Conservation (phyloP, 768 basidiomycete species). For the Boletus tomentosulus region DNA sequence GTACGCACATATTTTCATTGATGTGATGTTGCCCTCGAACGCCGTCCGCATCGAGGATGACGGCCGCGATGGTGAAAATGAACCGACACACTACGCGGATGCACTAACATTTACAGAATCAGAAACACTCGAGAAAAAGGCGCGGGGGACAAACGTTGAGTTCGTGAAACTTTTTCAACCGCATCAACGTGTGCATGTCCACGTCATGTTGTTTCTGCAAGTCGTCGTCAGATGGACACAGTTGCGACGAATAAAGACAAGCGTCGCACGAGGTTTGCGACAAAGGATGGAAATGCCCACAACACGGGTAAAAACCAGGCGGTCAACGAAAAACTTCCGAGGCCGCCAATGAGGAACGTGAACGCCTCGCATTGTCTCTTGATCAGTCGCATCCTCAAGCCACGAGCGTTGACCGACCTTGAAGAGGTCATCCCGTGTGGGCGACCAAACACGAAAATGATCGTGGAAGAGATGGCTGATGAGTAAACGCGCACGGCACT, state of each 20-base stretch:
- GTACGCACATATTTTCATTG: constrained; percentile 53
- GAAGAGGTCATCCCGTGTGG: constrained; percentile 47
- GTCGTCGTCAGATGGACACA: too few species aligned
- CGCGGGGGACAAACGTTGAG: constrained; percentile 56
- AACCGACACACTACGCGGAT: constrained; percentile 73
- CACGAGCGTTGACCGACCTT: constrained; percentile 40
- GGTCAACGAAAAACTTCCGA: constrained; percentile 67
- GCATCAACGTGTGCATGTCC: constrained; percentile 60
- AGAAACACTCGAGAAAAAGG: not conserved
- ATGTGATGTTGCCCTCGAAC: constrained; percentile 55
- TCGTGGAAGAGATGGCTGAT: not conserved
- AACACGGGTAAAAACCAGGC: constrained; percentile 71
- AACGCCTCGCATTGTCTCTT: constrained; percentile 58
- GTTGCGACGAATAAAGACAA: too few species aligned
- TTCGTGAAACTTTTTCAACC: constrained; percentile 77
- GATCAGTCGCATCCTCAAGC: constrained; percentile 8
- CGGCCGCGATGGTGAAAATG: constrained; percentile 59
- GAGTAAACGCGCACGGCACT: too few species aligned
- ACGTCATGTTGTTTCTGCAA: constrained; percentile 57
- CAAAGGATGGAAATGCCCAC: constrained; percentile 67
- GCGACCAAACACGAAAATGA: not conserved
- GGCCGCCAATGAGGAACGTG: constrained; percentile 63
- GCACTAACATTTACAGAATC: constrained; percentile 37
- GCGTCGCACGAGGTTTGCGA: constrained; percentile 51
- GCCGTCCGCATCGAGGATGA: constrained; percentile 69